These are phyloP conservation scores for Globisporangium acanthophoron DNA, from an alignment of 352 stramenopile genomes.

Conservation along the genomic window DNA sequence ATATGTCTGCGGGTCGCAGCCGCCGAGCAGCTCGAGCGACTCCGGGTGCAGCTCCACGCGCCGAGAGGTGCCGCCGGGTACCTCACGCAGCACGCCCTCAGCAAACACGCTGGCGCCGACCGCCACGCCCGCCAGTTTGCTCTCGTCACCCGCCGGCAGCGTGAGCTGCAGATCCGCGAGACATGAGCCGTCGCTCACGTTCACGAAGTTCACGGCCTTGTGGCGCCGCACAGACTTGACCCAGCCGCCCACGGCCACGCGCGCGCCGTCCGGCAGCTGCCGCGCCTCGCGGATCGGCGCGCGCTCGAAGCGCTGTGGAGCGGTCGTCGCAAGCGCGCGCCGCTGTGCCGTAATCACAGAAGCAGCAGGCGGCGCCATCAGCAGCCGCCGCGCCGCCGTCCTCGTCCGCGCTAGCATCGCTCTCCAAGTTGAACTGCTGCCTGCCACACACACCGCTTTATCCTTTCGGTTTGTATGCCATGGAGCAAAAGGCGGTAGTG, in stretches of 20 bases:
- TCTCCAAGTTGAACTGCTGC: constrained; percentile 5
- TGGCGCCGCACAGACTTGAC: constrained; percentile 96
- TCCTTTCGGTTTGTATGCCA: too few species aligned
- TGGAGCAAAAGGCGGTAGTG: neutral
- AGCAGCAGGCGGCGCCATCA: neutral
- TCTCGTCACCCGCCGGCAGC: constrained; percentile 39
- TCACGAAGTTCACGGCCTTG: constrained; percentile 96
- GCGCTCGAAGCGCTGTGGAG: constrained; percentile 11
- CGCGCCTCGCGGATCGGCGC: constrained; percentile 43
- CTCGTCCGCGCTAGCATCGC: constrained; percentile 1
- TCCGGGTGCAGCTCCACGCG: constrained; percentile 90
- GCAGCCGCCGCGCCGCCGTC: neutral
- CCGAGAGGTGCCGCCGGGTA: constrained; percentile 84
- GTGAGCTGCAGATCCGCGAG: constrained; percentile 92
- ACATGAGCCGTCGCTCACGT: constrained; percentile 95
- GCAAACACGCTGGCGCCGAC: constrained; percentile 92
- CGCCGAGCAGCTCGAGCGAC: constrained; percentile 84
- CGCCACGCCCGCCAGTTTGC: constrained; percentile 84
- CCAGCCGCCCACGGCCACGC: constrained; percentile 82
- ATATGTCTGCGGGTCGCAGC: constrained; percentile 91
- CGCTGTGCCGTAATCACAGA: neutral
- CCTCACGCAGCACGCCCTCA: constrained; percentile 85
- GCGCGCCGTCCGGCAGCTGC: constrained; percentile 27
- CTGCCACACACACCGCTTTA: too few species aligned
- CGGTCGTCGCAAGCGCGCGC: neutral